Conservation (phyloP, 2,329 filamentous ascomycete species). For the Albifimbria verrucaria region DNA sequence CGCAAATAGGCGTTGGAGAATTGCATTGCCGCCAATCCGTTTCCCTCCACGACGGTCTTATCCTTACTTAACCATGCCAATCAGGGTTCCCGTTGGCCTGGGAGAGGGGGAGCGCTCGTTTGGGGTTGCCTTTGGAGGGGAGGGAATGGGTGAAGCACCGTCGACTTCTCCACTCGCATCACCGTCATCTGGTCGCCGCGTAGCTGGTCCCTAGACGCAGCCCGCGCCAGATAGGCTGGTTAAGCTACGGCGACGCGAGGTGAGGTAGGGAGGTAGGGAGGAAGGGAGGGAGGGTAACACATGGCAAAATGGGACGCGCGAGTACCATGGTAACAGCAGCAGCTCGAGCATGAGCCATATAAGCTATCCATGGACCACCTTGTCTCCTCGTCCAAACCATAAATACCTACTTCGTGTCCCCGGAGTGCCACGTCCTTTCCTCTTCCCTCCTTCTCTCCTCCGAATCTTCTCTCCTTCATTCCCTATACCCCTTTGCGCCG, state of each 20-base stretch:
- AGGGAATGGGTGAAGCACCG: neutral
- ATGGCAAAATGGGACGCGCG: neutral
- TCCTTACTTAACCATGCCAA: slow-evolving; percentile 13
- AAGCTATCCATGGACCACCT: neutral
- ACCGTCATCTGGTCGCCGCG: neutral
- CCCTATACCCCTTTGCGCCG: neutral
- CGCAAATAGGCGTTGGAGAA: slow-evolving; percentile 21
- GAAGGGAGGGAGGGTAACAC: too few relatives aligned
- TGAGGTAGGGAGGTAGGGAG: too few relatives aligned
- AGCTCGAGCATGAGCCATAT: too few relatives aligned
- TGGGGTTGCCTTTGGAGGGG: neutral
- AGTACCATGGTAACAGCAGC: neutral
- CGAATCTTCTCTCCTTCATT: neutral
- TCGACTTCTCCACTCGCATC: neutral
- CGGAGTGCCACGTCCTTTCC: neutral
- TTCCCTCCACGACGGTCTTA: neutral
- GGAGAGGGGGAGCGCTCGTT: neutral
- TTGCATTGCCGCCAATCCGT: slow-evolving; percentile 2
- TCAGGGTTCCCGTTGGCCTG: slow-evolving; percentile 12
- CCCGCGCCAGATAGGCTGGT: too few relatives aligned
- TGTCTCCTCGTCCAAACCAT: neutral
- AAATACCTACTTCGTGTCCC: neutral
- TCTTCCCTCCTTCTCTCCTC: neutral
- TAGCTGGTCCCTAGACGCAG: too few relatives aligned
- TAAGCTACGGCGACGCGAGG: too few relatives aligned